A percentile compares a stretch with the other conserved stretches of the same genome.
Conservation (phyloP, 139 green algal genomes). For the Ulvella scutata region DNA sequence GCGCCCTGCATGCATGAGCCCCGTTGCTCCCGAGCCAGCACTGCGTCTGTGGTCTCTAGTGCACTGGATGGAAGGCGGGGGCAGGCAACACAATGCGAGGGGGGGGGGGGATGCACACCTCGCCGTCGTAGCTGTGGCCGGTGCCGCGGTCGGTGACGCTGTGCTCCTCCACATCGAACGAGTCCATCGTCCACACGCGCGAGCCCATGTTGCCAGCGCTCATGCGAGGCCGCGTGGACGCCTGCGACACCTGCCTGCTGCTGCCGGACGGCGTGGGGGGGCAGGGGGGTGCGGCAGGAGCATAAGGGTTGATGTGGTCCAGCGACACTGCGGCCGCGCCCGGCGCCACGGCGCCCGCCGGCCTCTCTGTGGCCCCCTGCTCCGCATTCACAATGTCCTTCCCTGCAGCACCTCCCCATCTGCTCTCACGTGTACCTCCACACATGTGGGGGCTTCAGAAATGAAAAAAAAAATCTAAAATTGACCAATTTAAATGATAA, state of each 20-base stretch:
- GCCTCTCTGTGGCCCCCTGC: not conserved
- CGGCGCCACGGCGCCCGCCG: not conserved
- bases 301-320: not conserved
- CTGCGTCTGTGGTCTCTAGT: too few relatives aligned
- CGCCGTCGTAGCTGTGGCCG: not conserved
- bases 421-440: too few relatives aligned
- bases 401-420: not conserved
- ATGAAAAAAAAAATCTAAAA: too few relatives aligned
- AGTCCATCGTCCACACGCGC: not conserved
- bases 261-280: not conserved
- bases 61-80: too few relatives aligned
- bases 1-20: too few relatives aligned
- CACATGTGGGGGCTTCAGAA: too few relatives aligned
- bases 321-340: not conserved
- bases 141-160: not conserved
- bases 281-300: not conserved
- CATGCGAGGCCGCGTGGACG: not conserved
- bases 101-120: not conserved
- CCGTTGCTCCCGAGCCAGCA: too few relatives aligned
- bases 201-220: not conserved
- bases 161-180: not conserved
- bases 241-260: not conserved
- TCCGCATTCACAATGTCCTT: not conserved
- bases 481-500: too few relatives aligned
- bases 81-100: not conserved